Conservation (phyloP, 306 rosid genomes). For the Dryas drummondii region DNA sequence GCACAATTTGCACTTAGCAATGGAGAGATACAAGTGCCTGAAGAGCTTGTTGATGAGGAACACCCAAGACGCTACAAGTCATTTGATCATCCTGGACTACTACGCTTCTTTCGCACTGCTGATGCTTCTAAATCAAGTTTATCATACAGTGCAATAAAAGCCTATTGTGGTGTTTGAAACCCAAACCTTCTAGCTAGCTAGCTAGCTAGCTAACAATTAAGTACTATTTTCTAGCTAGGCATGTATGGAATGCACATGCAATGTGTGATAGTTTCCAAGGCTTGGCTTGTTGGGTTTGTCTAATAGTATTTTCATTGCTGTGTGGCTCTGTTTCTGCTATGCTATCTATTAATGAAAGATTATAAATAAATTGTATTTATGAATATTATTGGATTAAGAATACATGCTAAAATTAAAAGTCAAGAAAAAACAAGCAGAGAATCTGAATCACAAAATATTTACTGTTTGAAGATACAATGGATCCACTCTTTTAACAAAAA, state of each 20-base stretch:
- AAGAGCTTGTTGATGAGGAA: constrained; percentile 58
- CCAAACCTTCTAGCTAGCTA: not conserved
- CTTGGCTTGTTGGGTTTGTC: not conserved
- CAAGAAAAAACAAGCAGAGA: too few species aligned
- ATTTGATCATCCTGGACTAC: constrained; percentile 56
- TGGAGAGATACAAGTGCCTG: constrained; percentile 57
- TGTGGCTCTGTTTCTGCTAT: not conserved
- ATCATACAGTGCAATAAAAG: constrained; percentile 27
- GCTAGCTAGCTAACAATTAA: too few species aligned
- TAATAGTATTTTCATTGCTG: not conserved
- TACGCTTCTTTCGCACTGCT: constrained; percentile 34
- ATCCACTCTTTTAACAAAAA: too few species aligned
- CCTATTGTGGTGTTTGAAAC: constrained; percentile 38
- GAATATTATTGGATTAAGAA: too few species aligned
- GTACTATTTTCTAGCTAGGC: too few species aligned
- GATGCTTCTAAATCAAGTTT: constrained; percentile 20
- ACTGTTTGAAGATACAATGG: too few species aligned
- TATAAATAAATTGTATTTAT: not conserved
- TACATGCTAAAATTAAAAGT: too few species aligned
- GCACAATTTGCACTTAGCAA: constrained; percentile 55
- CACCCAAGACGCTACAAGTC: constrained; percentile 62
- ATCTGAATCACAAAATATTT: too few species aligned
- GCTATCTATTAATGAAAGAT: not conserved
- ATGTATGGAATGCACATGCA: not conserved
- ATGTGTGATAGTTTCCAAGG: not conserved